phyloP scores from a whole-genome alignment of 495 filamentous ascomycete genomes.

The Pseudomonodictys pantanalensis region DNA sequence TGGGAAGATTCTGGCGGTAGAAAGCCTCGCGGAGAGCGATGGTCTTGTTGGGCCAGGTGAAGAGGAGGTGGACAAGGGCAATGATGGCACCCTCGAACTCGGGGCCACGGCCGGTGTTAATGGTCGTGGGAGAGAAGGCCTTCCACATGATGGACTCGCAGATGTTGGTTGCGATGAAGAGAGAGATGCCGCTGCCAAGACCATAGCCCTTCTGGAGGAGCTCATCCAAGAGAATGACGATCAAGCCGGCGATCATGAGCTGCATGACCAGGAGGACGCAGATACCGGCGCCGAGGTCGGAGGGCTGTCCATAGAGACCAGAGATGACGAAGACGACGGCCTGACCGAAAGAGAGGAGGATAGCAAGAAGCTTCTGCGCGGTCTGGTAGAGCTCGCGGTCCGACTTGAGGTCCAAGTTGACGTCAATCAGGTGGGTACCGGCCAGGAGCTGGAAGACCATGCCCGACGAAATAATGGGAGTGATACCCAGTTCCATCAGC shows the following conservation, averaged over 20 bases:
- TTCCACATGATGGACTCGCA: slow-evolving; percentile 99
- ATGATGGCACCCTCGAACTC: slow-evolving; percentile 99
- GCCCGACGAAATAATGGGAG: slow-evolving; percentile 97
- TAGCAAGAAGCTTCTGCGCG: slow-evolving; percentile 98
- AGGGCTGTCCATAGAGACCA: slow-evolving; percentile 94
- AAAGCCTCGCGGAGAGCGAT: slow-evolving; percentile 95
- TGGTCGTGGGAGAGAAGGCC: slow-evolving; percentile 97
- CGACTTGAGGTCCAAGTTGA: slow-evolving; percentile 89
- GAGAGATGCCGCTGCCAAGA: slow-evolving; percentile 94
- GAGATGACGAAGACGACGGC: slow-evolving; percentile 96
- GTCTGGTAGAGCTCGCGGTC: slow-evolving; percentile 99
- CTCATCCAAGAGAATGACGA: slow-evolving; percentile 99
- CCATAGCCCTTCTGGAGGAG: slow-evolving; percentile 99
- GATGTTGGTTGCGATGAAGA: slow-evolving; percentile 99
- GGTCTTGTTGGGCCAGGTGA: slow-evolving; percentile 98
- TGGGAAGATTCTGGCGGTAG: slow-evolving; percentile 98
- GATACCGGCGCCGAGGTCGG: slow-evolving; percentile 94
- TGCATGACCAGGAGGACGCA: slow-evolving; percentile 97
- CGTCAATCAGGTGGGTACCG: slow-evolving; percentile 99
- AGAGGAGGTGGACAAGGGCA: slow-evolving; percentile 93
- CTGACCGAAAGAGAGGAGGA: slow-evolving; percentile 95
- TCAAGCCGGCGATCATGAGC: slow-evolving; percentile 91
- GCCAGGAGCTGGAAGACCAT: slow-evolving; percentile 99
- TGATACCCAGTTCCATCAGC: slow-evolving; percentile 98
- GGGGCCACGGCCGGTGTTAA: slow-evolving; percentile 98